phyloP scores from a whole-genome alignment of 768 basidiomycete genomes.

The Boletus speciosus region DNA sequence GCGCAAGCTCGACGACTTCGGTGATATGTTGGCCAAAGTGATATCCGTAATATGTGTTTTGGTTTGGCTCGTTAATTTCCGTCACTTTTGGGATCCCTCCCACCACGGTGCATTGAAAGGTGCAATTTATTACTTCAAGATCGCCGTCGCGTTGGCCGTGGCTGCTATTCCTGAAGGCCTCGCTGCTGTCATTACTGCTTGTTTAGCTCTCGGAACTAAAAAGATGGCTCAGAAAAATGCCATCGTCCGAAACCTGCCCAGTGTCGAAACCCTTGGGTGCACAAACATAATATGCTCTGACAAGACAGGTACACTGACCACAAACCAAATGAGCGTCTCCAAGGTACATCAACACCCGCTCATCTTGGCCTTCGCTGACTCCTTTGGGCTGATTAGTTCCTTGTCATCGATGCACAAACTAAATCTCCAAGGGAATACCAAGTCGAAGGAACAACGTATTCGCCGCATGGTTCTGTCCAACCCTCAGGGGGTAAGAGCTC shows the following conservation, averaged over 20 bases:
- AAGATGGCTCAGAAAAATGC: slow-evolving; percentile 99
- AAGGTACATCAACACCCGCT: slow-evolving; percentile 42
- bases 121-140: slow-evolving; percentile 98
- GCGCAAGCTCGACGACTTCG: slow-evolving; percentile 96
- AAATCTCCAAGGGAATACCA: slow-evolving; percentile 59
- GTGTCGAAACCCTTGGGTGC: slow-evolving; percentile 95
- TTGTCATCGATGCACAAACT: slow-evolving; percentile 58
- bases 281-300: slow-evolving; percentile 99
- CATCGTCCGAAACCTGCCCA: slow-evolving; percentile 93
- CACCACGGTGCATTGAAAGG: slow-evolving; percentile 90
- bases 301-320: slow-evolving; percentile 95
- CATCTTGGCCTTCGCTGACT: slow-evolving; percentile 6
- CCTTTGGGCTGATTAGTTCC: slow-evolving; percentile 51
- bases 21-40: slow-evolving; percentile 95
- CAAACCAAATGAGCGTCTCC: slow-evolving; percentile 96
- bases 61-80: slow-evolving; percentile 96
- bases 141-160: slow-evolving; percentile 97
- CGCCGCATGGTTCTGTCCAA: slow-evolving; percentile 74
- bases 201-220: slow-evolving; percentile 93
- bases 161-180: slow-evolving; percentile 98
- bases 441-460: slow-evolving; percentile 92
- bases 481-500: slow-evolving; percentile 60
- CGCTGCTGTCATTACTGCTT: slow-evolving; percentile 98
- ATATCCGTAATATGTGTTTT: slow-evolving; percentile 96
- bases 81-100: slow-evolving; percentile 93